Base-by-base conservation (phyloP, 1,284 basidiomycete genomes). In the Irpex rosettiformis region DNA sequence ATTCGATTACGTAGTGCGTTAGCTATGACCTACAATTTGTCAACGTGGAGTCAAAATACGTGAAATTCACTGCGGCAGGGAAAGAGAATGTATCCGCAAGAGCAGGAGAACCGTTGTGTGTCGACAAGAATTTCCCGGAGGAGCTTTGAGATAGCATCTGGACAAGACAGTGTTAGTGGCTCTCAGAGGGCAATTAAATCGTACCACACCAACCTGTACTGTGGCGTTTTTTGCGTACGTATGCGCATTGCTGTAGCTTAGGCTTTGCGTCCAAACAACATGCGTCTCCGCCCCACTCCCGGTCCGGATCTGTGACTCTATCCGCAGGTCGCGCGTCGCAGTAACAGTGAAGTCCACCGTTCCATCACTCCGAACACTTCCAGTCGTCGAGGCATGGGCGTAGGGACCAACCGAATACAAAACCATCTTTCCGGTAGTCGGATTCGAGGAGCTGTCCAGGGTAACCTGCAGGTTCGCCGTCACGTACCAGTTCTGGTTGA, bases 401-500 rank as follows among this genome's bases (percentile, higher is more conserved):
- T 33, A 73, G 1, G 78, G 76, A 24, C 79, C 71, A 22, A 73
- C 85, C 16, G 77, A 69, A 62, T 89, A 86, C 6, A 65, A 60
- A 0, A 78, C 84, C 45, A 89, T 86, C 27, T 73, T 75, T 28
- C 88, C 88, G 1, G 79, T 86, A 1, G 88, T 89, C 2, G 75
- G 82, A 61, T 75, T 70, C 3, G 75, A 70, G 27, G 84, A 86
- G 8, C 79, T 66, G 66, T 88, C 85, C 0, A 81, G 81, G 55
- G 84, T 67, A 37, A 89, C 79, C 66, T 89, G 86, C 3, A 91
- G 75, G 21, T 83, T 72, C 2, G 85, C 87, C 1, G 87, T 87
- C 45, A 90, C 77, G 68, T 82, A 89, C 90, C 90, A 93, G 65
- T 89, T 87, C 58, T 79, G 75, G 53, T 86, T 80, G 65, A 87